Evolutionary conservation across 73 alveolate genomes (phyloP).

Genomic region (Urostyla sp.): DNA sequence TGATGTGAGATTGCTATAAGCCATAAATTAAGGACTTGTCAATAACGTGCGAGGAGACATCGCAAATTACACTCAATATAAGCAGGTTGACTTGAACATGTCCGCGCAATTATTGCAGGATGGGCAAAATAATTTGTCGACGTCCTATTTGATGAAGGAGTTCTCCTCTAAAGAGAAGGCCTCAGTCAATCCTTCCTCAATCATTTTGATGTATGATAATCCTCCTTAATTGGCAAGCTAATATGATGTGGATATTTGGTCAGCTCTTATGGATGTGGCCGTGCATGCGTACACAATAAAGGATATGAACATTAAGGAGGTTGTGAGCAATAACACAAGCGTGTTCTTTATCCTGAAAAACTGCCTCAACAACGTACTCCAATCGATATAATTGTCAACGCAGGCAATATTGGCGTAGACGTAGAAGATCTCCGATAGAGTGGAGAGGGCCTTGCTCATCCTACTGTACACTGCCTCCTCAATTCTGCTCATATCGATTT

Average conservation of each 20-base stretch:
- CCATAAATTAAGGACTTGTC: constrained; percentile 9
- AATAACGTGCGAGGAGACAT: constrained; percentile 42
- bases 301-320: constrained; percentile 25
- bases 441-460: constrained; percentile 16
- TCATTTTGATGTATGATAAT: constrained; percentile 25
- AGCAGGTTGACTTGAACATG: background rate
- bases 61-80: constrained; percentile 21
- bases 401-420: constrained; percentile 53
- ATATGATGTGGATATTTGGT: constrained; percentile 59
- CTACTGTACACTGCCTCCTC: constrained; percentile 48
- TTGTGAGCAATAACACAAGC: constrained; percentile 11
- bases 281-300: constrained; percentile 53
- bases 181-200: constrained; percentile 33
- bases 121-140: constrained; percentile 54
- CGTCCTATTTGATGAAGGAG: constrained; percentile 20
- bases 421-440: constrained; percentile 28
- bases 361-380: constrained; percentile 48
- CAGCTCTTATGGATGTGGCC: constrained; percentile 46
- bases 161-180: constrained; percentile 10
- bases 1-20: constrained; percentile 5
- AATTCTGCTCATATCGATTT: constrained; percentile 43
- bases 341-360: constrained; percentile 49
- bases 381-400: constrained; percentile 30
- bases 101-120: constrained; percentile 19
- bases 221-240: constrained; percentile 38